Evolutionary conservation across 495 filamentous ascomycete genomes (phyloP).

Genomic region (Talaromyces proteolyticus): DNA sequence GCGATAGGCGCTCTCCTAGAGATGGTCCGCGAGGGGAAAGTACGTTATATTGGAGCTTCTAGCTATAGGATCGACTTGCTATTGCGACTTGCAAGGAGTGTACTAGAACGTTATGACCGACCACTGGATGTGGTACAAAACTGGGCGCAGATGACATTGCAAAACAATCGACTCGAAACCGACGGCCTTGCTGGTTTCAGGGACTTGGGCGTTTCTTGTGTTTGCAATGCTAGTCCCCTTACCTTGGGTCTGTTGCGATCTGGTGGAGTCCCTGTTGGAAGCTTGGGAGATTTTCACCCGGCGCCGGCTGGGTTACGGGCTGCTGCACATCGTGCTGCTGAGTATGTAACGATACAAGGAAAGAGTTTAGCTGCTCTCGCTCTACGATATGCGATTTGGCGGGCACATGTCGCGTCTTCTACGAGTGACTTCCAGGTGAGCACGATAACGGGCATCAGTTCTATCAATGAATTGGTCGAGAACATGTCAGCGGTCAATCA

Average conservation of each 20-base stretch:
- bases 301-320: slow-evolving; percentile 57
- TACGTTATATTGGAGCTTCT: slow-evolving; percentile 80
- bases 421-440: background rate
- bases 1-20: slow-evolving; percentile 60
- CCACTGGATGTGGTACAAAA: slow-evolving; percentile 76
- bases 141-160: slow-evolving; percentile 79
- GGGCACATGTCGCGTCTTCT: background rate
- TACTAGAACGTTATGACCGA: slow-evolving; percentile 62
- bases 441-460: slow-evolving; percentile 9
- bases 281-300: slow-evolving; percentile 72
- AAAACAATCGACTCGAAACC: slow-evolving; percentile 58
- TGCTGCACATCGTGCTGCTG: slow-evolving; percentile 41
- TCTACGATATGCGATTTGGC: slow-evolving; percentile 55
- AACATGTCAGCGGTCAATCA: slow-evolving; percentile 2
- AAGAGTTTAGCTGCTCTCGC: slow-evolving; percentile 70
- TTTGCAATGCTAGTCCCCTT: slow-evolving; percentile 75
- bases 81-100: slow-evolving; percentile 54
- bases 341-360: slow-evolving; percentile 47
- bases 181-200: slow-evolving; percentile 48
- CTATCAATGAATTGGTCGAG: slow-evolving; percentile 5
- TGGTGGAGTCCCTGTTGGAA: slow-evolving; percentile 63
- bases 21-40: slow-evolving; percentile 52
- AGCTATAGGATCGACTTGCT: slow-evolving; percentile 70
- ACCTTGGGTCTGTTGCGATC: slow-evolving; percentile 74
- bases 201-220: slow-evolving; percentile 62